Base-by-base conservation (phyloP, 208 protist species). In the Trypanosomatidae sp. region DNA sequence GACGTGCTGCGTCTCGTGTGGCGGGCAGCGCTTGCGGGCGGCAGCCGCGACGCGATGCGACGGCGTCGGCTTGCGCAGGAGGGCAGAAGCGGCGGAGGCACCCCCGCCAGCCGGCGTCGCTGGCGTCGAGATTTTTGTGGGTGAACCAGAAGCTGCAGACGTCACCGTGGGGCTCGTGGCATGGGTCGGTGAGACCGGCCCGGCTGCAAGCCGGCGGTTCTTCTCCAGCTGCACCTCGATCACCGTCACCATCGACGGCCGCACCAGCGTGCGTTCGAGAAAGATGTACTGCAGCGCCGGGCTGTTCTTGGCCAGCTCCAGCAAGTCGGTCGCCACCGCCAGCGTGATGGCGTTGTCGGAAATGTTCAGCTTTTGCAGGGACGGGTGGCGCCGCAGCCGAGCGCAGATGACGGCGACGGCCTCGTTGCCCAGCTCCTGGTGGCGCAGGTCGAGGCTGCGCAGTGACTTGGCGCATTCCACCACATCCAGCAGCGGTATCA, bases 301-400 rank as follows among this genome's bases (percentile, higher is more conserved):
- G 68, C 95, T 97, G 22, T 65, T 60, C 68, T 84, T 89, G 0
- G 76, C 83, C 19, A 97, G 85, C 22, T 96, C 84, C 0, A 98
- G 79, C 41, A 98, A 66, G 13, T 81, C 74, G 5, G 74, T 68
- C 17, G 84, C 87, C 4, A 78, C 84, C 9, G 85, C 78, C 67
- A 96, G 90, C 55, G 83, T 95, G 71, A 98, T 82, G 25, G 91
- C 89, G 69, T 98, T 98, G 52, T 90, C 72, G 0, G 87, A 93
- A 41, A 98, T 70, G 73, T 98, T 88, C 28, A 98, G 60, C n/a
- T 68, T 80, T 25, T 81, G 59, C 67, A 98, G 59, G 0, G 86
- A 79, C 0, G 83, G 86, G 78, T 98, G 91, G 9, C 80, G 65
- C 2, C 78, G 66, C 9, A 95, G 52, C 1, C 81, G 79, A 19